Base-by-base conservation (phyloP, 768 basidiomycete genomes). In the Tephrocybe sp. region DNA sequence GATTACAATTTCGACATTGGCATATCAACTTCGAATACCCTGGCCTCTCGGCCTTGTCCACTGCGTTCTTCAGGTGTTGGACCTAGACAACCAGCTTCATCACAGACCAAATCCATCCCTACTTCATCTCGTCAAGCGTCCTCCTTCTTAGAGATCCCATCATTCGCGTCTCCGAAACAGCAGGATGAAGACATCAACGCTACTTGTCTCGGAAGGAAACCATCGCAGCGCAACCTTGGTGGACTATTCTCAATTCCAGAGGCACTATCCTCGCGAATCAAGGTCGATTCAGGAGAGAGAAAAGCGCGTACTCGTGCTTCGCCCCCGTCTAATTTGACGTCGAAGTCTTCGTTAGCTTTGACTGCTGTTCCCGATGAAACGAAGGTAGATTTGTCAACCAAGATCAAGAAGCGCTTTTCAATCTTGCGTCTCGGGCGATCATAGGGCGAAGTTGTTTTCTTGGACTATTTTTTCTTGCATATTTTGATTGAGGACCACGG, bases 351-450 rank as follows among this genome's bases (percentile, higher is more conserved):
- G 18, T 30, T 43, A 13, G 21, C 41, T 18, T 44, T 49, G 27
- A 47, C 53, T 11, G 43, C 25, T 25, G 39, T 40, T 4, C 48
- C 47, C 18, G 45, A 40, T 16, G 47, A 47, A 22, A 40, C 10
- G 12, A 48, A 48, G 19, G 25, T 24, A n/a, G 34, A 54, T 30
- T 31, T 55, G n/a, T 39, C 42, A 12, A 45, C 50, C 12, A 59
- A 50, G 47, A 38, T 57, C 23, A 59, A 49, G 52, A 59, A 49
- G 31, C 58, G 49, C 6, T 55, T 54, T 21, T 59, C 58, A 4
- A 3, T 36, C 13, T 45, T 57, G 34, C 49, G 56, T 16, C 27
- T 53, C 5, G 43, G 42, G 39, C 52, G 45, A 38, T 47, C 39
- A 23, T 50, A 47, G 30, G 45, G 25, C n/a, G 6, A 31, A 37